A percentile compares a stretch with the other conserved stretches of the same genome.
phyloP scores from a whole-genome alignment of 768 basidiomycete genomes.

The Mrakia frigida region DNA sequence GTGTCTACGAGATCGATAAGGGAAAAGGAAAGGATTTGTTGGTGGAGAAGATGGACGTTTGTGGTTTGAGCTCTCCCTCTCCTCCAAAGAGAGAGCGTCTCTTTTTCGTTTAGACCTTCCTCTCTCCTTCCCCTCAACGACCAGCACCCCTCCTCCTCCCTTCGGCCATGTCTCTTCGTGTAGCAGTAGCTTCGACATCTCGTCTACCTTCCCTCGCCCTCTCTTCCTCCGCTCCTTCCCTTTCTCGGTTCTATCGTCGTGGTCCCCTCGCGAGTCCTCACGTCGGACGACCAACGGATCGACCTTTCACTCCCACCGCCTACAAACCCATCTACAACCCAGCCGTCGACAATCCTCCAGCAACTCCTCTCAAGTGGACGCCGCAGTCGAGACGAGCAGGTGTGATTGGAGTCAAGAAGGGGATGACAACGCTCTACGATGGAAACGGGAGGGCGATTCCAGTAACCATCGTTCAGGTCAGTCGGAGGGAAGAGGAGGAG shows the following conservation, averaged over 20 bases:
- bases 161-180: constrained; percentile 11
- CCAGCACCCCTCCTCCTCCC: neutral
- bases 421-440: constrained; percentile 93
- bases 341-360: neutral
- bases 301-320: neutral
- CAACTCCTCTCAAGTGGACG: constrained; percentile 58
- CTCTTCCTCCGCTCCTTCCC: neutral
- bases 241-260: neutral
- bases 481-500: constrained; percentile 32
- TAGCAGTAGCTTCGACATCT: neutral
- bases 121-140: neutral
- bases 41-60: neutral
- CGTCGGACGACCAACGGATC: neutral
- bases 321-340: constrained; percentile 23
- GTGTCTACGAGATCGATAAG: neutral
- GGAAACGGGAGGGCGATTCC: constrained; percentile 79
- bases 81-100: no score
- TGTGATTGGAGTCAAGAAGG: constrained; percentile 86
- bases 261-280: neutral
- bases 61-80: neutral
- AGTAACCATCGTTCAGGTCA: constrained; percentile 89
- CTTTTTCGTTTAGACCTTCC: no score
- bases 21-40: neutral
- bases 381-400: constrained; percentile 82
- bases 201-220: neutral